Evolutionary conservation across 1,284 basidiomycete genomes (phyloP).

Genomic region (Lentinula novae-zelandiae): DNA sequence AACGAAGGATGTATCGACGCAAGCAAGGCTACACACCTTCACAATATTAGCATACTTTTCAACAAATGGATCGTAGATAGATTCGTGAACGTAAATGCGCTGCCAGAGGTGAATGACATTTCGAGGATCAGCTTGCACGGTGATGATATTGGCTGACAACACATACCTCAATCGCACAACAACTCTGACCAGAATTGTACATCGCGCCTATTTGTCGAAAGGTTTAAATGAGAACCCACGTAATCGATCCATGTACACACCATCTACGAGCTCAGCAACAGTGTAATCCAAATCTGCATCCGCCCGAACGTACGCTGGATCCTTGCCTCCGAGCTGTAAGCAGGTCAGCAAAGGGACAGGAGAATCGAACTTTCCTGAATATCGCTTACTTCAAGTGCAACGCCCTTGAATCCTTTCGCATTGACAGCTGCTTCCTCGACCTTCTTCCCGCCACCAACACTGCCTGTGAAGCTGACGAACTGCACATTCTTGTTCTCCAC

Average conservation of each 20-base stretch:
- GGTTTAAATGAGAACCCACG: neutral
- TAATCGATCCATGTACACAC: conserved; percentile 30
- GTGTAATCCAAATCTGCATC: conserved; percentile 87
- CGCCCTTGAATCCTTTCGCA: conserved; percentile 75
- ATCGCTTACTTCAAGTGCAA: conserved; percentile 61
- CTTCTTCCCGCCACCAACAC: conserved; percentile 63
- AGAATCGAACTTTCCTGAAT: conserved; percentile 5
- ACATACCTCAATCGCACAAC: conserved; percentile 77
- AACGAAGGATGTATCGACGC: neutral
- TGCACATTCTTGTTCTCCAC: conserved; percentile 68
- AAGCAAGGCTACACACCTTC: conserved; percentile 43
- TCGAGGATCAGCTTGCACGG: neutral
- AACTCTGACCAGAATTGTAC: conserved; percentile 95
- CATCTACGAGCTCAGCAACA: conserved; percentile 86
- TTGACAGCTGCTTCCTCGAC: conserved; percentile 60
- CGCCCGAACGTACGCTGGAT: conserved; percentile 88
- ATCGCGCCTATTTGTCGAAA: conserved; percentile 59
- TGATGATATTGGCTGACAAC: neutral
- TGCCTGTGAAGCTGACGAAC: conserved; percentile 91
- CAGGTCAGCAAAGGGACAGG: conserved; percentile 1
- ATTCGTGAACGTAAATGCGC: conserved; percentile 92
- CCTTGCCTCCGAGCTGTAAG: conserved; percentile 89
- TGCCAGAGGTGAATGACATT: conserved; percentile 29
- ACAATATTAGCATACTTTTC: conserved; percentile 69
- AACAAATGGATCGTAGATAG: conserved; percentile 80